Evolutionary conservation across 176 grass and related monocot genomes (phyloP).

Genomic region (Triticum urartu): DNA sequence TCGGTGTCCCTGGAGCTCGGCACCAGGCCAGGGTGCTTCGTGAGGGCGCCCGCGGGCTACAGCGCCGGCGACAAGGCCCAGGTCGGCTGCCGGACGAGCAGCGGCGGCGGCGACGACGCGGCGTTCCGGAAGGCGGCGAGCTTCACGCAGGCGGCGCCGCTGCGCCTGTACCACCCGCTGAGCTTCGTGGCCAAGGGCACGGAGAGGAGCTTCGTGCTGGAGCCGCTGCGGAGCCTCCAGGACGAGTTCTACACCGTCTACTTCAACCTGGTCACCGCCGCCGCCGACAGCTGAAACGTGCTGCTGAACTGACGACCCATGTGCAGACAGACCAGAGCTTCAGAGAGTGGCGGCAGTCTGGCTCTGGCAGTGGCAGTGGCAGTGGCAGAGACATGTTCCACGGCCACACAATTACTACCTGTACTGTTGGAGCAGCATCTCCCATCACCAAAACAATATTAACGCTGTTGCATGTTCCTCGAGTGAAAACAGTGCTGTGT

Average conservation of each 20-base stretch:
- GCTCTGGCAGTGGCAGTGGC: not conserved
- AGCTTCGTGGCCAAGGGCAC: slow-evolving; percentile 66
- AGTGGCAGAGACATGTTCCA: not conserved
- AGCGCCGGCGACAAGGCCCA: slow-evolving; percentile 9
- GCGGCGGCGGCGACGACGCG: not conserved
- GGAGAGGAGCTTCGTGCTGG: slow-evolving; percentile 61
- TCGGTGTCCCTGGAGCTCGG: slow-evolving; percentile 60
- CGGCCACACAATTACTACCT: not conserved
- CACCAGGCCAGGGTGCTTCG: slow-evolving; percentile 56
- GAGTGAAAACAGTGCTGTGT: not conserved
- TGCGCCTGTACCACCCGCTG: slow-evolving; percentile 52
- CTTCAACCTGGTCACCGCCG: slow-evolving; percentile 53
- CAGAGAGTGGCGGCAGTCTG: not conserved
- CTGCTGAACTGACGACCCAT: no score
- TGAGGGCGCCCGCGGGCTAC: slow-evolving; percentile 19
- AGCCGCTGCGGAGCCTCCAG: slow-evolving; percentile 68
- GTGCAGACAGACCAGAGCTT: not conserved
- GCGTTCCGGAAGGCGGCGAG: slow-evolving; percentile 54
- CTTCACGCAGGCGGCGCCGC: slow-evolving; percentile 39
- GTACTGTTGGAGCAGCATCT: not conserved
- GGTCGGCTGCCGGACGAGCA: slow-evolving; percentile 21
- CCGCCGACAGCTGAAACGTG: not conserved
- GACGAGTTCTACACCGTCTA: slow-evolving; percentile 90
- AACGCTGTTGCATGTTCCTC: not conserved
- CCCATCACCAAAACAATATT: not conserved